Evolutionary conservation across 2,329 filamentous ascomycete genomes (phyloP), one percentile per base, ranked within the genome.

Genomic region (Cladophialophora exuberans): DNA sequence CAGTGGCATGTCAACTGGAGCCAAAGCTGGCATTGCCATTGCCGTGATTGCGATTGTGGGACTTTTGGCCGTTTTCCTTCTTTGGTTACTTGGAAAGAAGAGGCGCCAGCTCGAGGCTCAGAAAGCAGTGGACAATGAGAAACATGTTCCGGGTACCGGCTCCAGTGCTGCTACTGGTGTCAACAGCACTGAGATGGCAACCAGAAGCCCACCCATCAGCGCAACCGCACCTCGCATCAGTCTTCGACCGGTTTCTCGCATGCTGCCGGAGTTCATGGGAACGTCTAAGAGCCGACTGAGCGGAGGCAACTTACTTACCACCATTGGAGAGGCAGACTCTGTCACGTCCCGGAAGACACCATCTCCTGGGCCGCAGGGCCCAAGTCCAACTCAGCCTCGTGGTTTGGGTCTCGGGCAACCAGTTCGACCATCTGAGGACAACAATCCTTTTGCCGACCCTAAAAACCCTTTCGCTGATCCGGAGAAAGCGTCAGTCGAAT

Each of bases 11-110:
- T 71, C 73, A 2, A 66, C 67, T 13, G 75, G 75, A 47, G 77
- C 74, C 25, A 94, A 90, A 72, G 92, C 90, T 38, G 94, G 94
- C 57, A 82, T 97, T 59, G 90, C 87, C 4, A 85, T 97, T 68
- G 92, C 91, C 66, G 83, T 95, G 43, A 73, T 97, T 26, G 78
- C 87, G 5, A 83, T 83, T 44, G 65, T 96, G 22, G 82, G 86
- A 26, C 72, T 86, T 2, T 69, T 94, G 22, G 83, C 84, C 25
- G 76, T 85, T n/a, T 69, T 88, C 18, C 77, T 88, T 17, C 87
- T 90, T 67, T 85, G 95, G 70, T 70, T 90, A 57, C 81, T 91
- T 68, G 86, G 82, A 67, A 89, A 87, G 78, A 89, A 87, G 79
- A 83, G 86, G 69, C 75, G 80, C 60, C 70, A 75, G 58, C 74